These are phyloP conservation scores for Epichloe gansuensis DNA, from an alignment of 2,329 filamentous ascomycete genomes.

Conservation along the genomic window DNA sequence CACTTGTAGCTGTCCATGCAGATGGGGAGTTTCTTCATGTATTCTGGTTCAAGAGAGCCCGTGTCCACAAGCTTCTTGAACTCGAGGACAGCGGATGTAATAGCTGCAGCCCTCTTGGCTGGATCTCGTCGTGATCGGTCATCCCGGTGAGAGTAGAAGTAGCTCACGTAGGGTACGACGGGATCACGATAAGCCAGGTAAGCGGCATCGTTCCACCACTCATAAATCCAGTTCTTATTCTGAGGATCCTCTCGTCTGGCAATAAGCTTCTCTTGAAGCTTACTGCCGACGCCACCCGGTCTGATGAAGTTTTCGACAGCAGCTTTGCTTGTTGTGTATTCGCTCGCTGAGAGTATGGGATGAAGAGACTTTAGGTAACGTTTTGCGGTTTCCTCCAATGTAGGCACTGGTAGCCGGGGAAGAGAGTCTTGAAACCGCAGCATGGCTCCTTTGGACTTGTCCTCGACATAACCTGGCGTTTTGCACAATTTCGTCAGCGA, in stretches of 20 bases:
- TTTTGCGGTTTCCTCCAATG: conserved; percentile 67
- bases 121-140: conserved; percentile 80
- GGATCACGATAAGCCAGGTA: conserved; percentile 92
- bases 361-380: conserved; percentile 72
- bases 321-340: conserved; percentile 62
- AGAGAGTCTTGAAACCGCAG: conserved; percentile 79
- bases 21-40: conserved; percentile 95
- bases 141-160: conserved; percentile 98
- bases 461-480: conserved; percentile 63
- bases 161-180: conserved; percentile 94
- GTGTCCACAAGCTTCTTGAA: conserved; percentile 89
- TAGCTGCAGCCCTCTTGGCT: conserved; percentile 81
- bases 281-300: conserved; percentile 70
- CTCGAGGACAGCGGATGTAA: conserved; percentile 72
- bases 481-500: background rate
- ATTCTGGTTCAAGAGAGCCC: conserved; percentile 82
- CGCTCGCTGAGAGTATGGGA: conserved; percentile 54
- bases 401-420: conserved; percentile 64
- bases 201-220: conserved; percentile 96
- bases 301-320: conserved; percentile 81
- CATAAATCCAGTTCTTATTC: conserved; percentile 83
- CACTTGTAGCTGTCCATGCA: conserved; percentile 98
- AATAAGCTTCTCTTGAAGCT: conserved; percentile 77
- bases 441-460: conserved; percentile 67
- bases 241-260: conserved; percentile 68